Evolutionary conservation across 2,329 filamentous ascomycete genomes (phyloP).

Genomic region (Alternaria arborescens): DNA sequence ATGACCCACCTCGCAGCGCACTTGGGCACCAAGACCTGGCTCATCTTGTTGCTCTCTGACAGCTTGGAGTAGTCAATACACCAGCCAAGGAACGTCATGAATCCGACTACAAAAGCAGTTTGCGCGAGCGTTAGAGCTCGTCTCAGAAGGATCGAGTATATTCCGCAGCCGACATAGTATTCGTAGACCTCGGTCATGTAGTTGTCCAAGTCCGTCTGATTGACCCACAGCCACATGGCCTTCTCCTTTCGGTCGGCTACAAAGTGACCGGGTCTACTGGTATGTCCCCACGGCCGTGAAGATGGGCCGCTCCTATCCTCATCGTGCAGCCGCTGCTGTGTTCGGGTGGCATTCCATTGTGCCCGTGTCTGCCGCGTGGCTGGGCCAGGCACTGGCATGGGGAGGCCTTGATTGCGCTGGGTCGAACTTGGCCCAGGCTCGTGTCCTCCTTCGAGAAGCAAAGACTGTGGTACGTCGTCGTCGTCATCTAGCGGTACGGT

Average conservation of each 20-base stretch:
- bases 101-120: slow-evolving; percentile 80
- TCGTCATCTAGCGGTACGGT: slow-evolving; percentile 57
- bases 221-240: slow-evolving; percentile 92
- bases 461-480: slow-evolving; percentile 64
- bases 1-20: slow-evolving; percentile 66
- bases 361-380: slow-evolving; percentile 55
- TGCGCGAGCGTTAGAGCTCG: slow-evolving; percentile 79
- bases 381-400: slow-evolving; percentile 55
- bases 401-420: slow-evolving; percentile 41
- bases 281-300: slow-evolving; percentile 32
- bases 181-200: slow-evolving; percentile 87
- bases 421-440: slow-evolving; percentile 38
- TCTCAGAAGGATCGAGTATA: slow-evolving; percentile 83
- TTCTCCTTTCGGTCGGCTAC: slow-evolving; percentile 71
- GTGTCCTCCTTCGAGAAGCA: slow-evolving; percentile 65
- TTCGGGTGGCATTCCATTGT: slow-evolving; percentile 61
- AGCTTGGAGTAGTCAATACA: slow-evolving; percentile 84
- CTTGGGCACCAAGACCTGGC: slow-evolving; percentile 72
- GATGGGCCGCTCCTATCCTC: slow-evolving; percentile 31
- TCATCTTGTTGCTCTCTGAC: slow-evolving; percentile 68
- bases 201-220: slow-evolving; percentile 86
- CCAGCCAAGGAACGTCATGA: slow-evolving; percentile 83
- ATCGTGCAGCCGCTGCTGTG: slow-evolving; percentile 56
- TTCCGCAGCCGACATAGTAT: slow-evolving; percentile 83
- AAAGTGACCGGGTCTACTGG: slow-evolving; percentile 37